Base-by-base conservation (phyloP, 495 filamentous ascomycete species). In the Tuber magnatum region DNA sequence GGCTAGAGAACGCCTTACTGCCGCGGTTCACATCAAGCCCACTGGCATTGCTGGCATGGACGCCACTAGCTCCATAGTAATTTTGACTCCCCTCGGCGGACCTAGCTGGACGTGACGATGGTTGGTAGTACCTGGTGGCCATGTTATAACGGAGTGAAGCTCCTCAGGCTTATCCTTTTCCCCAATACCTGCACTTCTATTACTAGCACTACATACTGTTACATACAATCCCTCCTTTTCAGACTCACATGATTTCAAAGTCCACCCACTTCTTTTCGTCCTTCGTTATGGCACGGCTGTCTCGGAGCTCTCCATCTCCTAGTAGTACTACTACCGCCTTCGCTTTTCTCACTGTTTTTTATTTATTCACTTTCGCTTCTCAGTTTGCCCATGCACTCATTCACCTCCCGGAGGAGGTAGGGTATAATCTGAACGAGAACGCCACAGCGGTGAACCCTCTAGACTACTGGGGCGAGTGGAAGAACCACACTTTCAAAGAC, bases 361-460 rank as follows among this genome's bases (percentile, higher is more conserved):
- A 9, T 35, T 32, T 65, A 35, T 35, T 65, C 28, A 35, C 56
- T 65, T 65, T 65, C 28, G 28, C 16, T 65, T 65, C 28, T 35
- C 56, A 65, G 16, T 35, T 65, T 35, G 56, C 56, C 12, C 28
- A 65, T 65, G 56, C 56, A 32, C 56, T 65, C 32, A 20, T 65
- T 65, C 91, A 88, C 78, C 87, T 90, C 71, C 84, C 87, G 43
- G 77, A 84, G 14, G 82, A 90, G 69, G 82, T 84, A 65, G 83
- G 84, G 35, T 91, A 86, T 82, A 92, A 91, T 71, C 84, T 92
- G 74, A 92, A 92, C 79, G 85, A 85, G 44, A 91, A 92, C 82
- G 78, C 86, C 74, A 81, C 84, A n/a, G 89, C 91, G 14, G 85
- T 77, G 28, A 80, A 85, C 68, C 89, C 91, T 2, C 83, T 88